Evolutionary conservation across 140 eudicot genomes (phyloP).

Genomic region (Senecio squalidus): DNA sequence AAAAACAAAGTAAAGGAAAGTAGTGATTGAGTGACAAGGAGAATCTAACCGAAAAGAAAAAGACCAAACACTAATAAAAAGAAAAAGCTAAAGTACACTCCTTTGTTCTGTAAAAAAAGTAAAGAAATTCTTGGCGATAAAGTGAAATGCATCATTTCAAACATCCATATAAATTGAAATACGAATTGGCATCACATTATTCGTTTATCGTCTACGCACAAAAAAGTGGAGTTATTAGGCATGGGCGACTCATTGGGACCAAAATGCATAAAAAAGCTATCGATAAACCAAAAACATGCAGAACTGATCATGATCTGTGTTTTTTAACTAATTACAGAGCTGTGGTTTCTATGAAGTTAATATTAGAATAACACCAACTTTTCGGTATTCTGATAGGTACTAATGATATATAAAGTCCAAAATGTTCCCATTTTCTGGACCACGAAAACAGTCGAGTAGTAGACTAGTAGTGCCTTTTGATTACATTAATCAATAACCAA

Average conservation of each 20-base stretch:
- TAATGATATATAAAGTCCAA: constrained; percentile 18
- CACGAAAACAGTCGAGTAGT: constrained; percentile 17
- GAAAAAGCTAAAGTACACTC: constrained; percentile 47
- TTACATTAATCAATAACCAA: background rate
- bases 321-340: constrained; percentile 12
- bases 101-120: constrained; percentile 36
- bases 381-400: constrained; percentile 8
- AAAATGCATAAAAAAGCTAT: background rate
- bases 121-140: constrained; percentile 29
- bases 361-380: background rate
- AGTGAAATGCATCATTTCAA: constrained; percentile 19
- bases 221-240: constrained; percentile 1
- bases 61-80: constrained; percentile 35
- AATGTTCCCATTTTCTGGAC: constrained; percentile 18
- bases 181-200: constrained; percentile 8
- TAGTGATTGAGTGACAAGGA: constrained; percentile 33
- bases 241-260: constrained; percentile 1
- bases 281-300: background rate
- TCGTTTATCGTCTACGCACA: background rate
- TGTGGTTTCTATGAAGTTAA: constrained; percentile 4
- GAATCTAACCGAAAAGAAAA: constrained; percentile 40
- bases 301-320: constrained; percentile 3
- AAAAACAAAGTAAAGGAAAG: constrained; percentile 27
- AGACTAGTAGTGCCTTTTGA: too few relatives aligned
- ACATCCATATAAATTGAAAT: constrained; percentile 8